phyloP scores from a whole-genome alignment of 352 stramenopile genomes.

The Globisporangium solare region DNA sequence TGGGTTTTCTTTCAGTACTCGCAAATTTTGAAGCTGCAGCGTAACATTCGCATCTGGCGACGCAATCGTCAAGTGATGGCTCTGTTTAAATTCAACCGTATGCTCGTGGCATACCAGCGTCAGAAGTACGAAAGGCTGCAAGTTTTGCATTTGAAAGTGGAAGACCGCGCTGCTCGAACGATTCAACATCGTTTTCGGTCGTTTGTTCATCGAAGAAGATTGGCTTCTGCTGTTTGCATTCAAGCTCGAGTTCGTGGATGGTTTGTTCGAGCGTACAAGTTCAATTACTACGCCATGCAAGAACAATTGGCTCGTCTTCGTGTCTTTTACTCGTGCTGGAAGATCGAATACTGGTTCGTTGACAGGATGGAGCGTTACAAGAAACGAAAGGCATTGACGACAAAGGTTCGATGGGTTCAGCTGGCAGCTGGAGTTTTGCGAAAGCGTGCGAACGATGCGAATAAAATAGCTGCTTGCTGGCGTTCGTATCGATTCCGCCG shows the following conservation, averaged over 20 bases:
- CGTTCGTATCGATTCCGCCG: slow-evolving; percentile 20
- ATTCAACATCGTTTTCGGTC: slow-evolving; percentile 28
- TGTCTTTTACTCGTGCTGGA: slow-evolving; percentile 39
- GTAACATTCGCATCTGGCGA: slow-evolving; percentile 35
- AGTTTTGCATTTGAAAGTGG: slow-evolving; percentile 23
- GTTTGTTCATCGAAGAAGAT: slow-evolving; percentile 19
- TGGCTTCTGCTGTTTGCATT: slow-evolving; percentile 14
- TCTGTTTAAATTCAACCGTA: slow-evolving; percentile 25
- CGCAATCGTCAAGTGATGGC: slow-evolving; percentile 26
- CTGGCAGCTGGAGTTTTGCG: slow-evolving; percentile 22
- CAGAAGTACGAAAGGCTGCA: slow-evolving; percentile 20
- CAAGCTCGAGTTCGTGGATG: slow-evolving; percentile 33
- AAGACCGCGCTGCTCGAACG: slow-evolving; percentile 21
- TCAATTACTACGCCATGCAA: slow-evolving; percentile 44
- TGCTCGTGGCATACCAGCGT: slow-evolving; percentile 27
- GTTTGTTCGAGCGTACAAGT: slow-evolving; percentile 22
- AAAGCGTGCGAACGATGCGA: slow-evolving; percentile 19
- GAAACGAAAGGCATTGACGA: slow-evolving; percentile 21
- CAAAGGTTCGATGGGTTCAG: slow-evolving; percentile 28
- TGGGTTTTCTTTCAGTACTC: slow-evolving; percentile 15
- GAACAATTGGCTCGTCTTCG: slow-evolving; percentile 30
- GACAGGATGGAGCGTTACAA: slow-evolving; percentile 18
- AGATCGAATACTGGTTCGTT: slow-evolving; percentile 47
- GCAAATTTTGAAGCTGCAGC: slow-evolving; percentile 25
- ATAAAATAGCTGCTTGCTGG: slow-evolving; percentile 34